Base-by-base conservation (phyloP, 164 flowering plant genomes). In the Berberis vulgaris region DNA sequence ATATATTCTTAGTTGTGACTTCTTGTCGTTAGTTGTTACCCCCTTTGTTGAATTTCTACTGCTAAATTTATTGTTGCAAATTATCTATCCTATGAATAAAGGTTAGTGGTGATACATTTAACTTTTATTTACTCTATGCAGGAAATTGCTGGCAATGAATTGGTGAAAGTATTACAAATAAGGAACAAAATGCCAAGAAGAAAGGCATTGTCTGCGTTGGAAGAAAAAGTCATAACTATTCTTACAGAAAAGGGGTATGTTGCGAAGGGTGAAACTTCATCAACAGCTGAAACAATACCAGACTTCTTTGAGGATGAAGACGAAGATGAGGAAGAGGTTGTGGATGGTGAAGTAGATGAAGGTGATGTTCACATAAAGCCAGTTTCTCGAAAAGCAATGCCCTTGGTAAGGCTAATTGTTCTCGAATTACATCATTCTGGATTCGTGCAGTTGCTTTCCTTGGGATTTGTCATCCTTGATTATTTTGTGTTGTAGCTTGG, bases 311-410 rank as follows among this genome's bases (percentile, higher is more conserved):
- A 85, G 71, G 97, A 82, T 74, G 98, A 94, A 70, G 97, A 94
- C 40, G 98, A 93, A 67, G 98, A 93, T 72, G 98, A 94, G 70
- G 97, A 76, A 69, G 83, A 84, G 58, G 82, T 90, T 76, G 85
- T 82, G 62, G 97, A 94, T 79, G 98, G 98, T 71, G 98, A 90
- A 79, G 91, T 94, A 58, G 96, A 94, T 83, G 97, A 94, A 80
- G 98, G 98, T 64, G 98, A 94, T 83, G 78, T 91, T 58, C 98
- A 85, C 64, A 86, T 94, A 70, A 90, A 81, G 80, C 95, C 96
- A 70, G 79, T 72, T 61, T 49, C 81, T 43, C 68, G 86, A 43
- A 90, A 81, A 64, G 54, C 83, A 4, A 61, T 69, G 63, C 84
- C 86, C n/a, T 71, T 82, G 89, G 96, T 89, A 74, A 74, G 65